These are phyloP conservation scores for Alternaria arborescens DNA, from an alignment of 2,329 filamentous ascomycete species.

Conservation along the genomic window DNA sequence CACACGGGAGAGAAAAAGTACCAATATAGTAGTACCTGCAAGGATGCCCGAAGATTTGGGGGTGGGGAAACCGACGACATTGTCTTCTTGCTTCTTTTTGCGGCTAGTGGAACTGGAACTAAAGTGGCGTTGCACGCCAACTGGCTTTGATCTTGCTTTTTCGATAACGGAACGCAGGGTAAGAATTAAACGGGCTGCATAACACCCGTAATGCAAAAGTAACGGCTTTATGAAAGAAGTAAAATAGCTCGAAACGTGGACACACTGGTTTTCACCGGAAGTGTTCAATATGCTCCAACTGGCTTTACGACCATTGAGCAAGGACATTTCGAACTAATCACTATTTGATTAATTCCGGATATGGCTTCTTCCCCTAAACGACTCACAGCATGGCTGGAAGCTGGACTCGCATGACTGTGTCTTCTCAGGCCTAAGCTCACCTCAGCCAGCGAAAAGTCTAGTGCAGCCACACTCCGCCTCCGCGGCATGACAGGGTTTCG, in stretches of 20 bases:
- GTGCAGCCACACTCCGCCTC: neutral
- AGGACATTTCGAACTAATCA: neutral
- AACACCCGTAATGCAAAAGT: constrained; percentile 4
- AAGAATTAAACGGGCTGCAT: constrained; percentile 3
- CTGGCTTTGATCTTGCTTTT: neutral
- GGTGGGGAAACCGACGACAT: constrained; percentile 2
- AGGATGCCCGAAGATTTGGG: neutral
- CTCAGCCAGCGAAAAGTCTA: neutral
- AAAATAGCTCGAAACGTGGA: neutral
- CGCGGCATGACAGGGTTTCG: neutral
- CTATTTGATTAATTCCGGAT: neutral
- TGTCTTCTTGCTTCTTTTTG: constrained; percentile 2
- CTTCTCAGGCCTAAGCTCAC: neutral
- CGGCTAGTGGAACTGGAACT: neutral
- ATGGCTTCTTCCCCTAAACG: neutral
- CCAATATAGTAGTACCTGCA: neutral
- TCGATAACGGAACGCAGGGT: constrained; percentile 2
- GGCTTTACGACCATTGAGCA: neutral
- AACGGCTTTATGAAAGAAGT: constrained; percentile 7
- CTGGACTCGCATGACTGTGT: neutral
- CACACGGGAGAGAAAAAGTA: neutral
- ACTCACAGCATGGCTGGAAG: neutral
- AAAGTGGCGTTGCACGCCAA: neutral
- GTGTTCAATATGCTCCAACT: neutral
- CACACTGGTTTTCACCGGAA: neutral